These are phyloP conservation scores for Echinosophora koreensis DNA, from an alignment of 306 rosid genomes.

Conservation along the genomic window DNA sequence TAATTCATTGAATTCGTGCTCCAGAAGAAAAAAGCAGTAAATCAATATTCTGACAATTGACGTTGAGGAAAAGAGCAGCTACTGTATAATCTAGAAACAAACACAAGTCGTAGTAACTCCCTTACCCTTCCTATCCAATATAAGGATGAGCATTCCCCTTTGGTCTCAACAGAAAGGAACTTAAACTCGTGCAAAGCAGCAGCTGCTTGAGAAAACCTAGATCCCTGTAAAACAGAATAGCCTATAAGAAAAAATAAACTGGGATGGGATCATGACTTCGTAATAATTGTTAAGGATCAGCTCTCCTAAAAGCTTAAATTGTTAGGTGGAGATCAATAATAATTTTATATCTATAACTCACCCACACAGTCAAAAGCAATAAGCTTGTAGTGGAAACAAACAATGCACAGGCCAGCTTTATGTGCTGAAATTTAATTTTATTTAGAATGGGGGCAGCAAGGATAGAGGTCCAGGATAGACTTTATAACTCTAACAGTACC, in stretches of 20 bases:
- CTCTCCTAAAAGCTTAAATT: slow-evolving; percentile 3
- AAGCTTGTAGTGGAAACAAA: neutral
- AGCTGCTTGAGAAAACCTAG: slow-evolving; percentile 94
- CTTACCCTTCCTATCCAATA: slow-evolving; percentile 96
- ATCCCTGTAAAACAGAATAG: slow-evolving; percentile 68
- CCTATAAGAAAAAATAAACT: slow-evolving; percentile 42
- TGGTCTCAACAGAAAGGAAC: slow-evolving; percentile 68
- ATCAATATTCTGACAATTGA: neutral
- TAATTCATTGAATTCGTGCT: slow-evolving; percentile 32
- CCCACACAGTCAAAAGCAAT: neutral
- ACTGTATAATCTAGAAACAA: slow-evolving; percentile 26
- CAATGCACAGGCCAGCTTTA: slow-evolving; percentile 11
- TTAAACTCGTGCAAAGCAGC: slow-evolving; percentile 90
- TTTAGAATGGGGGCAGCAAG: neutral
- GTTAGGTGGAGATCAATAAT: slow-evolving; percentile 30
- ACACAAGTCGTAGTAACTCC: slow-evolving; percentile 8
- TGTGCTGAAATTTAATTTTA: slow-evolving; percentile 25
- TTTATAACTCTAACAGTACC: slow-evolving; percentile 53
- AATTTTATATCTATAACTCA: slow-evolving; percentile 10
- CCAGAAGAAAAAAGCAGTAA: neutral
- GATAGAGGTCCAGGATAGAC: neutral
- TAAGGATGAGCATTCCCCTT: slow-evolving; percentile 65
- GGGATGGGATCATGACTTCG: slow-evolving; percentile 30
- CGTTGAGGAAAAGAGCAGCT: slow-evolving; percentile 4
- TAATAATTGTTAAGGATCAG: slow-evolving; percentile 26